These are phyloP conservation scores for Anisodus acutangulus DNA, from an alignment of 257 asterid species.

Conservation along the genomic window DNA sequence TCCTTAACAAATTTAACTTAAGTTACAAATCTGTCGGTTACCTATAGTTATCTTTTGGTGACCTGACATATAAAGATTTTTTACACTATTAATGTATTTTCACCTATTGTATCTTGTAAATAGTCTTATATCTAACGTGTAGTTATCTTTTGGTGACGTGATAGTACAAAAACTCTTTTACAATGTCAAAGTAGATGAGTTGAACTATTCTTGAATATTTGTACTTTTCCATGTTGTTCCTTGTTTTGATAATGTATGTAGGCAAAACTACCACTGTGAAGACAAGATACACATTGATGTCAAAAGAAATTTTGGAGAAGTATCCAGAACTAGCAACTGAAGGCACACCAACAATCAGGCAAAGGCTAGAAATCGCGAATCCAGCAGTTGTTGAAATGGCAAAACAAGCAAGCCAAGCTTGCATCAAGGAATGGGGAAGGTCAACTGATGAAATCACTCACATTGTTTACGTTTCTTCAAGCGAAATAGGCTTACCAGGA, in stretches of 20 bases:
- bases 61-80: no score
- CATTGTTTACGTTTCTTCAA: conserved; percentile 83
- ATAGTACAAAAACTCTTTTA: background rate
- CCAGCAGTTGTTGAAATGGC: conserved; percentile 85
- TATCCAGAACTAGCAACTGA: conserved; percentile 87
- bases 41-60: background rate
- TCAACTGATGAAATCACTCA: conserved; percentile 76
- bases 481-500: conserved; percentile 90
- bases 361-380: conserved; percentile 78
- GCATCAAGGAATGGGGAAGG: conserved; percentile 74
- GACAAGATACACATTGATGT: conserved; percentile 85
- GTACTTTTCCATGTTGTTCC: background rate
- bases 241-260: conserved; percentile 30
- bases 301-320: conserved; percentile 66
- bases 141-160: no score
- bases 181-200: background rate
- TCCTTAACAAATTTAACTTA: background rate
- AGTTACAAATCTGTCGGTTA: background rate
- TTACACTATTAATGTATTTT: no score
- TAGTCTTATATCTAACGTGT: no score
- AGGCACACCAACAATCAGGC: conserved; percentile 83
- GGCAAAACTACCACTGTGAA: conserved; percentile 95
- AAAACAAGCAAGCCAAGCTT: conserved; percentile 69
- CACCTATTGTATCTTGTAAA: no score
- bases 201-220: background rate